Evolutionary conservation across 768 basidiomycete genomes (phyloP).

Genomic region (Mycena leptocephala): DNA sequence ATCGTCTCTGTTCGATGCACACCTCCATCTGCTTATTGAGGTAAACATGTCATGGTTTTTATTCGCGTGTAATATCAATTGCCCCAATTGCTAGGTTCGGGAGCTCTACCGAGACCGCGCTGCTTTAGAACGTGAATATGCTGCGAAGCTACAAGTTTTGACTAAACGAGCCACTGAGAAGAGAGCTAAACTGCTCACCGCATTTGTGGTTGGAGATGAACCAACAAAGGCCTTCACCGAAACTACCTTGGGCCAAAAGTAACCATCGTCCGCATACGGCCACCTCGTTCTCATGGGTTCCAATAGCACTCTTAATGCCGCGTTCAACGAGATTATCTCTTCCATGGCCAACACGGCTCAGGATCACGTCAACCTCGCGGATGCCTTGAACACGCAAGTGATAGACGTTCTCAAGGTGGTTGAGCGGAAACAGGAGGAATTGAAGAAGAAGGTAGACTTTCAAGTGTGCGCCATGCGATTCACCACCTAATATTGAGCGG

Average conservation of each 20-base stretch:
- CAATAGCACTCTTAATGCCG: slow-evolving; percentile 79
- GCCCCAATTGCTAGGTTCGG: slow-evolving; percentile 67
- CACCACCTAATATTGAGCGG: slow-evolving; percentile 11
- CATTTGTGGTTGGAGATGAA: slow-evolving; percentile 76
- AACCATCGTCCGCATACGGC: slow-evolving; percentile 2
- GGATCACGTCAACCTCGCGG: slow-evolving; percentile 80
- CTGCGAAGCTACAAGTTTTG: slow-evolving; percentile 76
- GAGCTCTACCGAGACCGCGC: slow-evolving; percentile 80
- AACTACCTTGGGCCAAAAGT: slow-evolving; percentile 72
- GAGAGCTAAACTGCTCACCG: slow-evolving; percentile 71
- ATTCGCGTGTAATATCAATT: slow-evolving; percentile 1
- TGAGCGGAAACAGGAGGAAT: slow-evolving; percentile 75
- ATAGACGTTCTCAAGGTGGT: slow-evolving; percentile 74
- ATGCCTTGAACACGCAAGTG: slow-evolving; percentile 71
- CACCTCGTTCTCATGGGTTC: slow-evolving; percentile 23
- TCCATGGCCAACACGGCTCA: slow-evolving; percentile 75
- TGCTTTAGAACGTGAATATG: slow-evolving; percentile 86
- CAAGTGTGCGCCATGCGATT: slow-evolving; percentile 17
- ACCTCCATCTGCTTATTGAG: slow-evolving; percentile 77
- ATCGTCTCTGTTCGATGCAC: slow-evolving; percentile 69
- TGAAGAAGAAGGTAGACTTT: slow-evolving; percentile 77
- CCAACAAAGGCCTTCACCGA: slow-evolving; percentile 77
- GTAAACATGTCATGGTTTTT: slow-evolving; percentile 56
- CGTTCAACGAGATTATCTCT: slow-evolving; percentile 77
- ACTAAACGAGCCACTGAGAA: slow-evolving; percentile 81